phyloP scores from a whole-genome alignment of 306 rosid genomes.

The Quercus suber region DNA sequence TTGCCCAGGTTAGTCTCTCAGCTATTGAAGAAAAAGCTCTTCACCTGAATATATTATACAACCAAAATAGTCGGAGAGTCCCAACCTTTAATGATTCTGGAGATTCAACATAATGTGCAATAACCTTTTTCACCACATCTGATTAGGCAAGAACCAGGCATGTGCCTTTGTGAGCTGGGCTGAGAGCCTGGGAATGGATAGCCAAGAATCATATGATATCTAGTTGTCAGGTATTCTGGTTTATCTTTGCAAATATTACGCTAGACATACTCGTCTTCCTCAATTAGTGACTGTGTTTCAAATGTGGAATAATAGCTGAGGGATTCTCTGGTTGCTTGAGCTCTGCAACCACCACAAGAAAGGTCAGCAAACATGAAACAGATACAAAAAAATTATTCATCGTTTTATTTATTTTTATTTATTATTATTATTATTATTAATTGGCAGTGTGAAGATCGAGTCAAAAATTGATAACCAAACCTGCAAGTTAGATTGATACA shows the following conservation, averaged over 20 bases:
- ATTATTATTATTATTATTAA: too few relatives aligned
- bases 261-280: constrained; percentile 13
- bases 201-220: background rate
- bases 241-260: background rate
- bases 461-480: constrained; percentile 30
- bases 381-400: background rate
- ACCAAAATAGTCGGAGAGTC: background rate
- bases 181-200: background rate
- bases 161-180: background rate
- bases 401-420: background rate
- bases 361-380: constrained; percentile 2
- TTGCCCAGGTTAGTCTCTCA: too few relatives aligned
- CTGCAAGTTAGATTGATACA: constrained; percentile 82
- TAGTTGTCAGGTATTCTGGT: background rate
- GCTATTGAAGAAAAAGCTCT: too few relatives aligned
- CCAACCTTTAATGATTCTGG: background rate
- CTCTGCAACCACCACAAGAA: constrained; percentile 48
- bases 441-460: constrained; percentile 2
- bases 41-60: background rate
- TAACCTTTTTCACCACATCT: background rate
- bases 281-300: background rate
- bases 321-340: constrained; percentile 54
- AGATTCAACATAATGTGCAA: background rate
- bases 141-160: background rate
- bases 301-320: constrained; percentile 29